phyloP scores from a whole-genome alignment of 768 basidiomycete species.

The Boletellus ananiceps region DNA sequence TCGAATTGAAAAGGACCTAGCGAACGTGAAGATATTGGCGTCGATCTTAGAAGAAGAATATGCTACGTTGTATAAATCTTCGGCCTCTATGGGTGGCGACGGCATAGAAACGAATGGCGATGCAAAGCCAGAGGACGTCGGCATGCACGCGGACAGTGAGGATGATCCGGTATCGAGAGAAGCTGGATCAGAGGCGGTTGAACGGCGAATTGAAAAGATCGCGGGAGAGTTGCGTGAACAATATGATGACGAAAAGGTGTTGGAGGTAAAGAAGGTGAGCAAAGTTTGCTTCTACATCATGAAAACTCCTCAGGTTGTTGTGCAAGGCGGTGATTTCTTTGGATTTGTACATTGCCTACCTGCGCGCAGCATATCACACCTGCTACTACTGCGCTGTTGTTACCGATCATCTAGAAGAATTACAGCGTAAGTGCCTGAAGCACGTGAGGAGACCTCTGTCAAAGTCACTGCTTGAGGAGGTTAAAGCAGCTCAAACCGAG shows the following conservation, averaged over 20 bases:
- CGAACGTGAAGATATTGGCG: conserved; percentile 69
- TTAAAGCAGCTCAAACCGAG: conserved; percentile 50
- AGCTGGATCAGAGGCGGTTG: conserved; percentile 73
- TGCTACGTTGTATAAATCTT: conserved; percentile 42
- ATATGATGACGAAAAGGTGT: conserved; percentile 60
- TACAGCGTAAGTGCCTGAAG: conserved; percentile 90
- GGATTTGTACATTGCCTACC: conserved; percentile 90
- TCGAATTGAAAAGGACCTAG: conserved; percentile 76
- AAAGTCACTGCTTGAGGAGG: conserved; percentile 56
- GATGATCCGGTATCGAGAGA: conserved; percentile 54
- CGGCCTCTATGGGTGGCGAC: conserved; percentile 14
- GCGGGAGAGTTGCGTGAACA: conserved; percentile 67
- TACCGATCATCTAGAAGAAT: conserved; percentile 90
- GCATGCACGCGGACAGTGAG: conserved; percentile 34
- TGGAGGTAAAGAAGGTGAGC: conserved; percentile 69
- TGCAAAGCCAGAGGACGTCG: conserved; percentile 29
- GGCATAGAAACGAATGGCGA: conserved; percentile 27
- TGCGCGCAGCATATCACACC: conserved; percentile 88
- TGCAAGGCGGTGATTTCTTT: conserved; percentile 71
- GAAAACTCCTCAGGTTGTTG: conserved; percentile 21
- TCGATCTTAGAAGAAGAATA: conserved; percentile 71
- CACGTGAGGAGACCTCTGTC: conserved; percentile 79
- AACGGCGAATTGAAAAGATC: conserved; percentile 74
- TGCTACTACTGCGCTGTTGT: conserved; percentile 98
- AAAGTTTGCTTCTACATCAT: conserved; percentile 8